A percentile compares a stretch with the other conserved stretches of the same genome.
phyloP scores from a whole-genome alignment of 2,329 filamentous ascomycete genomes.

The Alternaria atra region DNA sequence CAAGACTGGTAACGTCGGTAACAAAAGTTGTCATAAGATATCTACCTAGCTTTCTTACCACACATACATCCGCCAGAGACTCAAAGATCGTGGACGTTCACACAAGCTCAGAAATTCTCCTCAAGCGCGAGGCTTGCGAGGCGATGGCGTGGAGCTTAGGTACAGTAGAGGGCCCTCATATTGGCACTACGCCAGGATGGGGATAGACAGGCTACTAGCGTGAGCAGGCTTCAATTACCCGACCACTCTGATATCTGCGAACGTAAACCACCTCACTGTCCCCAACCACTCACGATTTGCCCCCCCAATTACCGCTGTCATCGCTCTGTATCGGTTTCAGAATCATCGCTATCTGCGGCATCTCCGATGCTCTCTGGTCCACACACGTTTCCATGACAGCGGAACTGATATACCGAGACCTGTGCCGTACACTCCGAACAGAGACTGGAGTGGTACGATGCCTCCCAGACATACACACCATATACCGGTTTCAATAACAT shows the following conservation, averaged over 20 bases:
- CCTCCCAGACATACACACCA: neutral
- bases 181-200: constrained; percentile 7
- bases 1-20: neutral
- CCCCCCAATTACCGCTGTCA: constrained; percentile 2
- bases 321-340: neutral
- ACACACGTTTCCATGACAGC: neutral
- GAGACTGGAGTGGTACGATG: neutral
- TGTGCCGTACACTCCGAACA: neutral
- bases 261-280: constrained; percentile 18
- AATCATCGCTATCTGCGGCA: neutral
- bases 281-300: constrained; percentile 22
- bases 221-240: constrained; percentile 20
- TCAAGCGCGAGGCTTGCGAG: constrained; percentile 21
- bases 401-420: constrained; percentile 5
- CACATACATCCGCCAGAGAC: too few relatives aligned
- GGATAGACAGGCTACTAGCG: constrained; percentile 14
- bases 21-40: neutral
- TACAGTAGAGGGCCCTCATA: constrained; percentile 15
- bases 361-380: neutral
- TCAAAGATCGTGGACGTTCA: constrained; percentile 5
- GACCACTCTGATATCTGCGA: constrained; percentile 18
- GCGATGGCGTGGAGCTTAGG: constrained; percentile 21
- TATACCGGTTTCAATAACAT: neutral
- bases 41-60: too few relatives aligned
- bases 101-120: constrained; percentile 26